Evolutionary conservation across 1,284 basidiomycete species (phyloP).

Genomic region (Apiotrichum laibachii): DNA sequence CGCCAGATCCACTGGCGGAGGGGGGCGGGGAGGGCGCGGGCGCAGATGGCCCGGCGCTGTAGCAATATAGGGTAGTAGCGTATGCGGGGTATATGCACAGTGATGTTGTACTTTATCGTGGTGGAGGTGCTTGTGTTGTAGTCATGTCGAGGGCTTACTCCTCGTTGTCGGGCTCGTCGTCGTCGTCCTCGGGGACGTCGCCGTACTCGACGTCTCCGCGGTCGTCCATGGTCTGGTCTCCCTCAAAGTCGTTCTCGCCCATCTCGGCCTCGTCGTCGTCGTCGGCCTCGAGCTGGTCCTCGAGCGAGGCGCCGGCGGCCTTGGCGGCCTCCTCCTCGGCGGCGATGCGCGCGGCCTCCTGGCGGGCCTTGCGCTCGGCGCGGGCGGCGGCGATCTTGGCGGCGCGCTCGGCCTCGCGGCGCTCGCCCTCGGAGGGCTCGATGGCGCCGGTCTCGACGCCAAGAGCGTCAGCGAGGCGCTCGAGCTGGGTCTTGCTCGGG

Average conservation of each 20-base stretch:
- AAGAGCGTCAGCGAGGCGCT: constrained; percentile 47
- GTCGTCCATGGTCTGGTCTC: constrained; percentile 31
- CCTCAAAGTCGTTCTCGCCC: constrained; percentile 29
- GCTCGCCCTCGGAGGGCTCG: constrained; percentile 34
- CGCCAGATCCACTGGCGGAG: no score
- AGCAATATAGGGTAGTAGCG: no score
- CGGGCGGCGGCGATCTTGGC: constrained; percentile 20
- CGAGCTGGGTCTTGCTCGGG: constrained; percentile 45
- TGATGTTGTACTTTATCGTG: constrained; percentile 2
- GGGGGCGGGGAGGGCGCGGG: no score
- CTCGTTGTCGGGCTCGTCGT: constrained; percentile 44
- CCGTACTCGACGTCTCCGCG: constrained; percentile 41
- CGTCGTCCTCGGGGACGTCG: constrained; percentile 32
- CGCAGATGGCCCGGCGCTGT: no score
- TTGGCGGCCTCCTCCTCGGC: constrained; percentile 29
- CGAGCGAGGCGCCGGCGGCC: constrained; percentile 17
- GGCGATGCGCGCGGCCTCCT: no score
- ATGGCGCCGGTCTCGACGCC: constrained; percentile 47
- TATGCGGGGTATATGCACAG: not conserved
- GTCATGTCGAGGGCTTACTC: constrained; percentile 1
- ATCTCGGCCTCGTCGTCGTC: constrained; percentile 20
- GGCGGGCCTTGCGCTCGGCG: no score
- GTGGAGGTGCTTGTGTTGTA: constrained; percentile 2
- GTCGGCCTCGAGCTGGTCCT: constrained; percentile 18
- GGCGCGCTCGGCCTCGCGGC: constrained; percentile 25